phyloP scores from a whole-genome alignment of 345 rosid genomes.

The Populus euphratica region DNA sequence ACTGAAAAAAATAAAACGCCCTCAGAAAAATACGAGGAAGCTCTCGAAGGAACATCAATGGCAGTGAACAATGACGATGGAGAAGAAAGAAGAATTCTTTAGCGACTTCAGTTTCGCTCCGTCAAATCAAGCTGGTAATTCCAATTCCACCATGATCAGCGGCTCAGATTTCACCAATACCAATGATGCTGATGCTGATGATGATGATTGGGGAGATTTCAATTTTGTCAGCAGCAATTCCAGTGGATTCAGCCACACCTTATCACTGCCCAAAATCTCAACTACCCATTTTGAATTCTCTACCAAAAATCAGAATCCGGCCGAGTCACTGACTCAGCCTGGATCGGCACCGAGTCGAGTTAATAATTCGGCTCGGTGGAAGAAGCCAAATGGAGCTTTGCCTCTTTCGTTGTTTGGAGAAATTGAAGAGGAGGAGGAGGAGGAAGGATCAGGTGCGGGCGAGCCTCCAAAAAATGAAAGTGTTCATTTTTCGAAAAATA shows the following conservation, averaged over 20 bases:
- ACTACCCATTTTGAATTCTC: not conserved
- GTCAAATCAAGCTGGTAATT: constrained; percentile 7
- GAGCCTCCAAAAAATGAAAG: constrained; percentile 19
- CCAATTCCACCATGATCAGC: constrained; percentile 16
- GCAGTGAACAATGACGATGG: constrained; percentile 33
- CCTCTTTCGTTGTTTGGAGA: constrained; percentile 88
- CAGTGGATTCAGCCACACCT: constrained; percentile 16
- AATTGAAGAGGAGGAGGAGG: constrained; percentile 33
- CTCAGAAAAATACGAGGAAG: constrained; percentile 1
- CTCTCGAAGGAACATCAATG: constrained; percentile 11
- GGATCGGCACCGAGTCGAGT: constrained; percentile 34
- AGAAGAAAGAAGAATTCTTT: constrained; percentile 37
- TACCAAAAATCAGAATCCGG: not conserved
- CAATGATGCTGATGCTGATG: constrained; percentile 42
- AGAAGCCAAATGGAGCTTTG: constrained; percentile 56
- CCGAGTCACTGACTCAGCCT: constrained; percentile 13
- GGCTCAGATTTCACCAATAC: constrained; percentile 29
- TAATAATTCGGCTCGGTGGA: constrained; percentile 34
- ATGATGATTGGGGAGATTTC: constrained; percentile 87
- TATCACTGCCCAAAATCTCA: constrained; percentile 25
- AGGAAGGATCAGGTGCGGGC: constrained; percentile 30
- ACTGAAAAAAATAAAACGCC: not conserved
- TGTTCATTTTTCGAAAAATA: constrained; percentile 25
- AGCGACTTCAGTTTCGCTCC: constrained; percentile 48
- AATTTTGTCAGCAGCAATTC: constrained; percentile 52